Base-by-base conservation (phyloP, 2,329 filamentous ascomycete species). In the Metarhizium anisopliae region DNA sequence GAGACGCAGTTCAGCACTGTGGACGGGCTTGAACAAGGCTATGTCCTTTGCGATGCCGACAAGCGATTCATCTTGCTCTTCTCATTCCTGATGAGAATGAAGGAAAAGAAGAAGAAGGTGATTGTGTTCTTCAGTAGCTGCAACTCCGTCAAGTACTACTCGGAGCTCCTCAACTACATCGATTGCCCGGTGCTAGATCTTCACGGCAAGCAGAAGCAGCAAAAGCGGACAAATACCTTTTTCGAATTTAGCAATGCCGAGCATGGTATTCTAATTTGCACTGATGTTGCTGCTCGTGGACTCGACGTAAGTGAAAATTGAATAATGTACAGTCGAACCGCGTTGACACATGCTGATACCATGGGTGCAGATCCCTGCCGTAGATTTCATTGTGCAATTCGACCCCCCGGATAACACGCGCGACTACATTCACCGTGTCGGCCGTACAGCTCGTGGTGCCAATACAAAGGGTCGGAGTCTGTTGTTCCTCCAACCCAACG, bases 161-260 rank as follows among this genome's bases (percentile, higher is more conserved):
- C 89, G 30, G 92, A 97, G 71, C 83, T 99, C 32, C 84, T 99
- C 62, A 97, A 97, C 76, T 97, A 96, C 75, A 96, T 97, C 66
- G 94, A 97, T 71, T 81, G 96, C 45, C 91, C 89, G 5, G 89
- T 95, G 2, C 80, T 95, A 47, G 87, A 90, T 63, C 78, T 95
- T 7, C 90, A 95, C 71, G 94, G 91, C 62, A 96, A 99, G 75
- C 90, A 96, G 74, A 99, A 99, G 74, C 94, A 99, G 73, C 91
- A 96, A 73, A 96, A 96, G 72, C 89, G 94, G n/a, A 99, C 94
- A 29, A 95, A 95, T 68, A 96, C 91, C 1, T 99, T 99, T 71
- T 99, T 97, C 71, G 93, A 97, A 70, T 99, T 99, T 70, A 79
- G 77, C 70, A 81, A 81, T 60, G 78, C 92, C 18, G 85, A 85